Conservation (phyloP, 2,329 filamentous ascomycete genomes). For the Fusarium burgessii region DNA sequence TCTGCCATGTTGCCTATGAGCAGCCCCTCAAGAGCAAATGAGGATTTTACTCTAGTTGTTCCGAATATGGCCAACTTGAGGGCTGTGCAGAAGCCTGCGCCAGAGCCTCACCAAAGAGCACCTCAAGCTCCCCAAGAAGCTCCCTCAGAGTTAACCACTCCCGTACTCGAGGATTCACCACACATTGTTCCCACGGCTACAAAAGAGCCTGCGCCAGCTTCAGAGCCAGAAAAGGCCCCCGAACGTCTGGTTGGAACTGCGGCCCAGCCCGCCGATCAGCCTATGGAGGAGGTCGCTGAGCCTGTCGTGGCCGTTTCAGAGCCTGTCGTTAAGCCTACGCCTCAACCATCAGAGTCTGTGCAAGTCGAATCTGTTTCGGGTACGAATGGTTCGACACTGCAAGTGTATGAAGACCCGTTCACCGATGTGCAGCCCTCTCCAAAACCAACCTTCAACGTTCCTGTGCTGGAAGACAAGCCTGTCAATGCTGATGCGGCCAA, state of each 20-base stretch:
- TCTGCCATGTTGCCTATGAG: slow-evolving; percentile 44
- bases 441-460: slow-evolving; percentile 58
- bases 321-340: slow-evolving; percentile 20
- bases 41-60: slow-evolving; percentile 66
- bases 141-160: slow-evolving; percentile 27
- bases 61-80: slow-evolving; percentile 59
- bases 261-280: slow-evolving; percentile 50
- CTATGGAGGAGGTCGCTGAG: slow-evolving; percentile 38
- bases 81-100: slow-evolving; percentile 40
- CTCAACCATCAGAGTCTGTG: slow-evolving; percentile 9
- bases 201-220: slow-evolving; percentile 8
- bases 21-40: slow-evolving; percentile 63
- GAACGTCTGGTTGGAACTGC: slow-evolving; percentile 4
- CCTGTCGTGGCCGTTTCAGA: slow-evolving; percentile 9
- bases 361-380: slow-evolving; percentile 21
- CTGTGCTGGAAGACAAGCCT: slow-evolving; percentile 70
- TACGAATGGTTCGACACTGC: slow-evolving; percentile 48
- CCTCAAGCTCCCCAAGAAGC: slow-evolving; percentile 20
- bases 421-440: slow-evolving; percentile 61
- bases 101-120: slow-evolving; percentile 33
- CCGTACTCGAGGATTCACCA: slow-evolving; percentile 23
- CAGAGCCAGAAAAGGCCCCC: background rate
- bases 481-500: slow-evolving; percentile 66
- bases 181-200: slow-evolving; percentile 7
- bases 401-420: slow-evolving; percentile 74